Base-by-base conservation (phyloP, 169 alveolate species). In the Babesia caballi region DNA sequence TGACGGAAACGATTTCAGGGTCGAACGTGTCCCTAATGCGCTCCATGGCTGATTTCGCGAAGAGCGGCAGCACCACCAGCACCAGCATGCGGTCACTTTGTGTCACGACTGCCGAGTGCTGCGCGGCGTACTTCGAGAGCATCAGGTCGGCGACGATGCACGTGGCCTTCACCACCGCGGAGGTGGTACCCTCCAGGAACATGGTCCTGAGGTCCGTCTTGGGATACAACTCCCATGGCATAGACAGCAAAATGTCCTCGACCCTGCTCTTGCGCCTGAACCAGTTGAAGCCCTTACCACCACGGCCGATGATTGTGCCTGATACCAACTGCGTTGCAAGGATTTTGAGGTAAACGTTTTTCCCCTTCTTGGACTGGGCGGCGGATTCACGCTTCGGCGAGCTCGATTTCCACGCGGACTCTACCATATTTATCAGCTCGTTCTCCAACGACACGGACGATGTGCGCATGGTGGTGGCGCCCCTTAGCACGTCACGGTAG, bases 221-320 rank as follows among this genome's bases (percentile, higher is more conserved):
- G 4, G 88, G 88, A 33, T 80, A 80, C 12, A 80, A 60, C 65
- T 80, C 88, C 88, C 88, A 80, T 12, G 88, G 88, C 88, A 80
- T 80, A 3, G 88, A 80, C 28, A 80, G 33, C 19, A 69, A 35
- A 0, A 80, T 80, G 28, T 80, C 88, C 12, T 80, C 88, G 30
- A 80, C 76, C 30, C 50, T 80, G 49, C 83, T 69, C 47, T 80
- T 80, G 32, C 88, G 50, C 52, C 88, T 36, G 44, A 80, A 80
- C 88, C 88, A 80, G 52, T 80, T 80, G 27, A 80, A 56, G 0
- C 88, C 88, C 44, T 80, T 80, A 5, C 88, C 88, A 4, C 88
- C 88, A 9, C 83, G 51, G 14, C 88, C 88, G 11, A 80, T 80
- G 41, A 80, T 80, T 14, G 88, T 80, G 3, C 88, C 88, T 21